phyloP scores from a whole-genome alignment of 768 basidiomycete genomes.

The Suillus ampliporus region DNA sequence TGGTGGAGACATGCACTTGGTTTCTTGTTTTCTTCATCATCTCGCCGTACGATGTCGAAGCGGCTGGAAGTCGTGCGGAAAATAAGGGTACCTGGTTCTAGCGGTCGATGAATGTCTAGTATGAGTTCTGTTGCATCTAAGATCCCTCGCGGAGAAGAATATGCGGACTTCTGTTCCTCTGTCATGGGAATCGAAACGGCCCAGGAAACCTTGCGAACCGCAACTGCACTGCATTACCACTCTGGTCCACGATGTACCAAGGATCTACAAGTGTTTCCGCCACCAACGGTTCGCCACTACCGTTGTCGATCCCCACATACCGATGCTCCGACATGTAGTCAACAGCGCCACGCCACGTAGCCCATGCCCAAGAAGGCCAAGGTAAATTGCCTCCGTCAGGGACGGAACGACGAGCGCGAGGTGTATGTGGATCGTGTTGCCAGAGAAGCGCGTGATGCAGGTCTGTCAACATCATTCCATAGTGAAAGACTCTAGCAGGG shows the following conservation, averaged over 20 bases:
- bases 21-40: background rate
- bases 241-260: conserved; percentile 26
- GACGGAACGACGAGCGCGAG: conserved; percentile 16
- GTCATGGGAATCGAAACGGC: background rate
- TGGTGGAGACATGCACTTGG: background rate
- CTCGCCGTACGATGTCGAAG: background rate
- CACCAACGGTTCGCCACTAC: conserved; percentile 13
- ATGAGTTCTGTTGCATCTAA: background rate
- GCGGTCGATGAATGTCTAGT: background rate
- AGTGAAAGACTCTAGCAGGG: background rate
- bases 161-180: background rate
- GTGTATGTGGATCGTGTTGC: conserved; percentile 23
- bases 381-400: background rate
- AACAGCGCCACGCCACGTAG: conserved; percentile 28
- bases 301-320: conserved; percentile 1
- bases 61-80: background rate
- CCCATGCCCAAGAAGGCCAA: conserved; percentile 35
- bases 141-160: background rate
- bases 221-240: conserved; percentile 18
- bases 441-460: conserved; percentile 26
- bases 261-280: conserved; percentile 23
- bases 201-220: conserved; percentile 11
- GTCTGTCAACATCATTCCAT: conserved; percentile 6
- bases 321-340: background rate
- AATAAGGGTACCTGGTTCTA: conserved; percentile 4